Evolutionary conservation across 1,139 yeast genomes (phyloP).

Genomic region (Meyerozyma carpophila): DNA sequence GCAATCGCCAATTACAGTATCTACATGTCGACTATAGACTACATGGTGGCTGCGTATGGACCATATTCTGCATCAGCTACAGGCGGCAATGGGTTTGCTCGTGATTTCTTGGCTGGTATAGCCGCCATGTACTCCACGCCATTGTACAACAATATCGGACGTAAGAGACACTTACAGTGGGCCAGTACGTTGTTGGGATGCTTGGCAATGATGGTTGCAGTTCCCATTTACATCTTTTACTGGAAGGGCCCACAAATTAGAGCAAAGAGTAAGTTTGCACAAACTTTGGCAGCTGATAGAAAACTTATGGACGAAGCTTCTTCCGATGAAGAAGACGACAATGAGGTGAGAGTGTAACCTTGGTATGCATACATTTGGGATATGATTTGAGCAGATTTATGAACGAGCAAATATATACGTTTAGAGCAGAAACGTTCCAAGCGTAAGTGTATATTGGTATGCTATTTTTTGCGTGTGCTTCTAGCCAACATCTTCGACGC

Average conservation of each 20-base stretch:
- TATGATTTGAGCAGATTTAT: neutral
- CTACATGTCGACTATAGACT: slow-evolving; percentile 35
- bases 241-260: slow-evolving; percentile 26
- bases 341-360: neutral
- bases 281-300: slow-evolving; percentile 24
- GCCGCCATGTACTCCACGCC: slow-evolving; percentile 33
- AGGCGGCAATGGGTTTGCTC: slow-evolving; percentile 37
- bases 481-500: slow-evolving; percentile 42
- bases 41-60: slow-evolving; percentile 35
- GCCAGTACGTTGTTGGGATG: slow-evolving; percentile 31
- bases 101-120: slow-evolving; percentile 34
- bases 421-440: neutral
- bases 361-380: too few species aligned
- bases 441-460: neutral
- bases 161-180: slow-evolving; percentile 24
- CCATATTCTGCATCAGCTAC: slow-evolving; percentile 38
- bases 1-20: slow-evolving; percentile 32
- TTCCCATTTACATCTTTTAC: slow-evolving; percentile 24
- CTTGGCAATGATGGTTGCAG: slow-evolving; percentile 19
- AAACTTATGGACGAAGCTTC: slow-evolving; percentile 11
- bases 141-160: slow-evolving; percentile 21
- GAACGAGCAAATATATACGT: too few species aligned
- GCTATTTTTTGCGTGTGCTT: slow-evolving; percentile 33
- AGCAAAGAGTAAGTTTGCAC: slow-evolving; percentile 21
- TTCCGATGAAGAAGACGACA: slow-evolving; percentile 1